Evolutionary conservation across 1,284 basidiomycete genomes (phyloP), one percentile per base, ranked within the genome.

Genomic region (Melampsora americana): DNA sequence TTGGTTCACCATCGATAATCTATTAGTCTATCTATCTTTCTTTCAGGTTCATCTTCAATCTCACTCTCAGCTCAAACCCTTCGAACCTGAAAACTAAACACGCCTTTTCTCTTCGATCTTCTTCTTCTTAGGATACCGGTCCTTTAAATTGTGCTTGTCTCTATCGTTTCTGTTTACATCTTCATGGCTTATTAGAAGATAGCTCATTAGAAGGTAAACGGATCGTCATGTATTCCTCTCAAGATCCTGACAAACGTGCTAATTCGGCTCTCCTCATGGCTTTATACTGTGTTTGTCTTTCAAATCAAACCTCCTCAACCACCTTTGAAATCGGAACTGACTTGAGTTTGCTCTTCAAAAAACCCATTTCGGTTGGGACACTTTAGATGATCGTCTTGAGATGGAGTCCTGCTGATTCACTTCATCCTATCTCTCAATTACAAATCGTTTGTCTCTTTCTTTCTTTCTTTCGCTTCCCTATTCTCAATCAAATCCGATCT

Each of bases 321-420:
- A n/a, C n/a, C n/a, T n/a, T n/a, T n/a, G n/a, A n/a, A n/a, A n/a
- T n/a, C n/a, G n/a, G n/a, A n/a, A n/a, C n/a, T n/a, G n/a, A n/a
- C n/a, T n/a, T n/a, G n/a, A n/a, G n/a, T n/a, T n/a, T n/a, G n/a
- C n/a, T n/a, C n/a, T n/a, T n/a, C n/a, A n/a, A n/a, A n/a, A n/a
- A n/a, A n/a, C n/a, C n/a, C n/a, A n/a, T n/a, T n/a, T n/a, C n/a
- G n/a, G n/a, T n/a, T n/a, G n/a, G n/a, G n/a, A n/a, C n/a, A n/a
- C n/a, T n/a, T n/a, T 81, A 96, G 93, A 90, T 98, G 88, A 93
- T 98, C 79, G 93, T 98, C 6, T 90, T 92, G 82, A 88, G 92
- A 78, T 89, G 90, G 77, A 87, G 90, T n/a, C 95, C 95, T 30
- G 95, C 93, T 88, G 92, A 96, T 83, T 93, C 93, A 1, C 95